Percentiles rank a stretch among this genome's conserved stretches.
phyloP scores from a whole-genome alignment of 2,329 filamentous ascomycete genomes.

The Colletotrichum theobromicola region DNA sequence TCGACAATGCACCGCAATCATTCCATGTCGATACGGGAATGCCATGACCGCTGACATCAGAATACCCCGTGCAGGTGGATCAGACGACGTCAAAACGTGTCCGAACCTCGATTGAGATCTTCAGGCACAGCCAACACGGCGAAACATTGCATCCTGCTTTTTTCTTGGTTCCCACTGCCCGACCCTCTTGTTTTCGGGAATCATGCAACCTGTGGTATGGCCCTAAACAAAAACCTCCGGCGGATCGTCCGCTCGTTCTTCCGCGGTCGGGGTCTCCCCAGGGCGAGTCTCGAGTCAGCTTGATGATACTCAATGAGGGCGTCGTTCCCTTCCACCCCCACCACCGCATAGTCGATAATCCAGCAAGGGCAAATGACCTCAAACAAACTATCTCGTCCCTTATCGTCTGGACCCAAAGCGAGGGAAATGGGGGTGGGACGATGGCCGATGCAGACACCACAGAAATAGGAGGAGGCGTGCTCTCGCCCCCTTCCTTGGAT shows the following conservation, averaged over 20 bases:
- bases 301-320: neutral
- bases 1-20: neutral
- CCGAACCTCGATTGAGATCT: constrained; percentile 3
- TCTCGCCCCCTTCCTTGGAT: neutral
- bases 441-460: neutral
- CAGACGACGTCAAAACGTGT: constrained; percentile 9
- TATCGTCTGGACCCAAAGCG: neutral
- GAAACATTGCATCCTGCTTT: neutral
- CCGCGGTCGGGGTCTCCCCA: neutral
- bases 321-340: neutral
- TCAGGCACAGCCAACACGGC: neutral
- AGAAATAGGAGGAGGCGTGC: neutral
- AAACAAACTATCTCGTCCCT: neutral
- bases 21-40: neutral
- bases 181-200: neutral
- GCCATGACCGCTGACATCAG: constrained; percentile 2
- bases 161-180: neutral
- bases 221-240: neutral
- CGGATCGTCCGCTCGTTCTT: neutral
- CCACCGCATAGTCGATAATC: neutral
- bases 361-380: neutral
- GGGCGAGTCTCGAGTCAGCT: neutral
- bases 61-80: neutral
- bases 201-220: neutral
- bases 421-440: neutral